phyloP scores from a whole-genome alignment of 1,139 yeast genomes.

The Suhomyces atakaporum region DNA sequence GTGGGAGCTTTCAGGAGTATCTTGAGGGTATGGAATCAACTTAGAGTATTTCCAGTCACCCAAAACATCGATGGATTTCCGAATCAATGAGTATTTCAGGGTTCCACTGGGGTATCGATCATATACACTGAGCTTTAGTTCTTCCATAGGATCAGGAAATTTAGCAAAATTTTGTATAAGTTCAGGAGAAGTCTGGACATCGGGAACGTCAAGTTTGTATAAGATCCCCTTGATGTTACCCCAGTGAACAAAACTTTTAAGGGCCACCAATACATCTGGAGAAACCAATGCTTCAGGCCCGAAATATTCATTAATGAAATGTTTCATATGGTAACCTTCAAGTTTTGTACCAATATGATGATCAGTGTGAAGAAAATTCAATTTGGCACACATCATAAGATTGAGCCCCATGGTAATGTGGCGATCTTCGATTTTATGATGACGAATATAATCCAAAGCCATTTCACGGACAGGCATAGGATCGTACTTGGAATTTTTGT shows the following conservation, averaged over 20 bases:
- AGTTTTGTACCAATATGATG: constrained; percentile 55
- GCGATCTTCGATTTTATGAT: constrained; percentile 22
- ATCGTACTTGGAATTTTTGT: constrained; percentile 35
- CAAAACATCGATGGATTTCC: constrained; percentile 40
- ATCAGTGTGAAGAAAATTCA: constrained; percentile 58
- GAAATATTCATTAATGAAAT: constrained; percentile 40
- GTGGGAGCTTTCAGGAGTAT: too few relatives aligned
- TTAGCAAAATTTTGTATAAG: constrained; percentile 32
- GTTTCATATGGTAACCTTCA: constrained; percentile 48
- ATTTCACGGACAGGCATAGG: constrained; percentile 27
- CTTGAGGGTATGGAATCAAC: constrained; percentile 30
- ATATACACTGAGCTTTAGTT: constrained; percentile 42
- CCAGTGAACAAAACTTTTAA: constrained; percentile 60
- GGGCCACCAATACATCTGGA: constrained; percentile 48
- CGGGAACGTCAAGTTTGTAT: constrained; percentile 45
- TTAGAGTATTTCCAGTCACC: constrained; percentile 32
- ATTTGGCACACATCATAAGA: constrained; percentile 48
- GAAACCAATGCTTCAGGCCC: constrained; percentile 45
- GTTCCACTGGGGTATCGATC: constrained; percentile 58
- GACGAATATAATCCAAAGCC: constrained; percentile 31
- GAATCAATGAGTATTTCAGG: constrained; percentile 48
- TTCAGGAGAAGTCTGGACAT: constrained; percentile 34
- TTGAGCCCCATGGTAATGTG: constrained; percentile 48
- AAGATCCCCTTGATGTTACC: constrained; percentile 53
- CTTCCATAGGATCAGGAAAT: constrained; percentile 47